These are phyloP conservation scores for Collybia sordida DNA, from an alignment of 768 basidiomycete genomes.

Conservation along the genomic window DNA sequence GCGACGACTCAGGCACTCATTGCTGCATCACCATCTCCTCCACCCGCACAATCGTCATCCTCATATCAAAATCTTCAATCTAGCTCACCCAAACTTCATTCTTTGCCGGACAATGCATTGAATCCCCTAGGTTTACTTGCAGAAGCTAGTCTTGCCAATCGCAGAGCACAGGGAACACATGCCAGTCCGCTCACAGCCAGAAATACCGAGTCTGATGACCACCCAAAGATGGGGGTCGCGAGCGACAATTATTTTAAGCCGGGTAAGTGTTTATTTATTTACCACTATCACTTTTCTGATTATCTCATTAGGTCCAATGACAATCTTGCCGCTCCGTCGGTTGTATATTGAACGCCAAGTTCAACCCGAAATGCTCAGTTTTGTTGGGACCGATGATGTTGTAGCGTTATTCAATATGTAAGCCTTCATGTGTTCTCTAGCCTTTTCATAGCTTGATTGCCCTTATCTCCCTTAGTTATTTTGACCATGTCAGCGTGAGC, in stretches of 20 bases:
- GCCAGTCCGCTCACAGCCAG: conserved; percentile 39
- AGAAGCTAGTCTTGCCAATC: conserved; percentile 81
- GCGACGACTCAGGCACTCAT: conserved; percentile 59
- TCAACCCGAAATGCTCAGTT: conserved; percentile 92
- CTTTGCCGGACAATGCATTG: conserved; percentile 86
- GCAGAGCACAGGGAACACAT: conserved; percentile 53
- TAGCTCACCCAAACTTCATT: conserved; percentile 84
- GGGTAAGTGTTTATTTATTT: conserved; percentile 42
- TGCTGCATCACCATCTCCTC: conserved; percentile 48
- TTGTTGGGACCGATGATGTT: conserved; percentile 86
- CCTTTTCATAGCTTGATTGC: conserved; percentile 8
- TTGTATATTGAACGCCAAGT: conserved; percentile 86
- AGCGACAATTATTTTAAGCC: conserved; percentile 92
- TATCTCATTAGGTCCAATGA: conserved; percentile 71
- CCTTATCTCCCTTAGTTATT: conserved; percentile 49
- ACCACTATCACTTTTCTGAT: not conserved
- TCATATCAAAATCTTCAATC: conserved; percentile 29
- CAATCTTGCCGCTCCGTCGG: conserved; percentile 78
- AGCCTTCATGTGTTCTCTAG: conserved; percentile 27
- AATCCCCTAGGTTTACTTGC: conserved; percentile 93
- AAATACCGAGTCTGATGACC: conserved; percentile 32
- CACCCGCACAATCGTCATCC: conserved; percentile 36
- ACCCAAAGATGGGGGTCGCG: conserved; percentile 71
- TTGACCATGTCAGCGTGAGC: conserved; percentile 73
- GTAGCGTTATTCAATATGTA: conserved; percentile 89